Evolutionary conservation across 768 basidiomycete genomes (phyloP).

Genomic region (Termitomyces sp.): DNA sequence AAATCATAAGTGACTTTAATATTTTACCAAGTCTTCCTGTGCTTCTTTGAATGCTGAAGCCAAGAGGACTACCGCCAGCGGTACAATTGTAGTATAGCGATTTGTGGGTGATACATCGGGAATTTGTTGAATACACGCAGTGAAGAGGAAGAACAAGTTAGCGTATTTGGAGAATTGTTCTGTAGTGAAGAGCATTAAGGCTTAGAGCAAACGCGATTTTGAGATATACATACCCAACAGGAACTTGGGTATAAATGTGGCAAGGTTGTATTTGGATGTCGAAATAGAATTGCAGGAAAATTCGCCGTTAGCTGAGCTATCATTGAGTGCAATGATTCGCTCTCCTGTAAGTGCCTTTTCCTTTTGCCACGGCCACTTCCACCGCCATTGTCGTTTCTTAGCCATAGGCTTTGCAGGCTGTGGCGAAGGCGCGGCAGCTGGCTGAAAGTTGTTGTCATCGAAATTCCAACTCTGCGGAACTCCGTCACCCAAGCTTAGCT

Average conservation of each 20-base stretch:
- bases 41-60: slow-evolving; percentile 95
- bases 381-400: slow-evolving; percentile 45
- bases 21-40: slow-evolving; percentile 86
- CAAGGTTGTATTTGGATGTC: slow-evolving; percentile 91
- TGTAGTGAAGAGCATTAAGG: slow-evolving; percentile 24
- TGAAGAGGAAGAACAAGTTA: slow-evolving; percentile 98
- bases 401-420: slow-evolving; percentile 38
- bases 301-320: slow-evolving; percentile 56
- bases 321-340: slow-evolving; percentile 80
- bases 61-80: slow-evolving; percentile 81
- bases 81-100: slow-evolving; percentile 89
- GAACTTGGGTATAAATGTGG: slow-evolving; percentile 90
- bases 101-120: slow-evolving; percentile 97
- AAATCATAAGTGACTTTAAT: not conserved
- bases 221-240: slow-evolving; percentile 60
- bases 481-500: slow-evolving; percentile 37
- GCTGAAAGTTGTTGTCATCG: slow-evolving; percentile 56
- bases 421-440: slow-evolving; percentile 32
- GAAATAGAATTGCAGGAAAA: slow-evolving; percentile 82
- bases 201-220: not conserved
- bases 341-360: slow-evolving; percentile 63
- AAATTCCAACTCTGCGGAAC: slow-evolving; percentile 71
- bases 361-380: slow-evolving; percentile 86
- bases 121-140: slow-evolving; percentile 95
- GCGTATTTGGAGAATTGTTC: slow-evolving; percentile 99